Base-by-base conservation (phyloP, 768 basidiomycete species). In the Calocybe indica region DNA sequence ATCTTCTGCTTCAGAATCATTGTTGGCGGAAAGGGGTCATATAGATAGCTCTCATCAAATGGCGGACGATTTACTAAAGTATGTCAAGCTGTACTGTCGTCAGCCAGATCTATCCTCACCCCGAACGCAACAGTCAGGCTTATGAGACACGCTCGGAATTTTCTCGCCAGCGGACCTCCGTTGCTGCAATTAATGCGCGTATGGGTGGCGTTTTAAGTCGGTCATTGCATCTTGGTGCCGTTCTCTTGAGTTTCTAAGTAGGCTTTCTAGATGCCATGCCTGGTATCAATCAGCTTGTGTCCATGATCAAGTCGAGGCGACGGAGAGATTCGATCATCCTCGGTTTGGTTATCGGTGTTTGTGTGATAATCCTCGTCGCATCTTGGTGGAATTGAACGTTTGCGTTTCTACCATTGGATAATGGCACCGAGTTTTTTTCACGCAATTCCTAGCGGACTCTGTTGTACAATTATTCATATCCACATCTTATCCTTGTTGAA, bases 111-210 rank as follows among this genome's bases (percentile, higher is more conserved):
- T 37, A 37, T 35, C 22, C 15, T 47, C 46, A 44, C 28, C 37
- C 43, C 46, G 22, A 30, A 46, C 35, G 33, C 40, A 50, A 42
- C 62, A 97, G 93, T 38, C 96, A 98, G 81, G 96, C 95, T 29
- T 94, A 97, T 60, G 96, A 92, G 60, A 97, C 95, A 3, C 84
- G 96, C 30, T 80, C 90, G 14, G 95, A 97, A 66, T 97, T 99
- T 66, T 70, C 78, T 28, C 78, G 82, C 39, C 96, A 99, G 65
- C 75, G 92, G 31, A 64, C 74, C 8, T 80, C 86, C 14, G 67
- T 99, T 36, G 68, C 80, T 7, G 75, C 82, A 11, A 90, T 99
- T 53, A 92, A 91, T 65, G 73, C 81, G 10, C 80, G 94, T 29
- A 92, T 99, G 80, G 68, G 74, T 46, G 78, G 82, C 43, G 89